Evolutionary conservation across 805 yeast genomes (phyloP).

Genomic region (Yarrowia sp.): DNA sequence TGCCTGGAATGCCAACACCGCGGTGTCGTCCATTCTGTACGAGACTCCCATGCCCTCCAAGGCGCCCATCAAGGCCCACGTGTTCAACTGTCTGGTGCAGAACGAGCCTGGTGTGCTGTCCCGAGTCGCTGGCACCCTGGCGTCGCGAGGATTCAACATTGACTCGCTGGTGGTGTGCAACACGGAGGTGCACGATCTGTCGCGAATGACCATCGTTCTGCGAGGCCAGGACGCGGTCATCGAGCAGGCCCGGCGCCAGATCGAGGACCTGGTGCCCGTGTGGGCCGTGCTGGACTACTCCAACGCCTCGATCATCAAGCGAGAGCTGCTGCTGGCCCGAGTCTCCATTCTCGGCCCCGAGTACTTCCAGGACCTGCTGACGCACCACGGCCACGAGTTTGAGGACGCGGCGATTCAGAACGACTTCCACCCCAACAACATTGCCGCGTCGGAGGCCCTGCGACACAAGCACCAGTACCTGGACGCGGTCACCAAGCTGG

Average conservation of each 20-base stretch:
- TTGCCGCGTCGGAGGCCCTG: slow-evolving; percentile 88
- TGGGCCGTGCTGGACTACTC: slow-evolving; percentile 97
- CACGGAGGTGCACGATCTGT: slow-evolving; percentile 93
- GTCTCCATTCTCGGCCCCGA: slow-evolving; percentile 96
- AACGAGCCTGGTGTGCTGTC: slow-evolving; percentile 98
- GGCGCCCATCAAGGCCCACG: slow-evolving; percentile 81
- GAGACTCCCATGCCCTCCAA: slow-evolving; percentile 73
- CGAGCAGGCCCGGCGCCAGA: slow-evolving; percentile 97
- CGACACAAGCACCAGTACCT: slow-evolving; percentile 93
- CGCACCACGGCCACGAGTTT: slow-evolving; percentile 68
- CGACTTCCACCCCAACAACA: slow-evolving; percentile 83
- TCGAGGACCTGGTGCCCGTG: slow-evolving; percentile 97
- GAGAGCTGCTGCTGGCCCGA: slow-evolving; percentile 91
- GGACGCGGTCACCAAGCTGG: slow-evolving; percentile 79
- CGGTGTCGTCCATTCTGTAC: slow-evolving; percentile 92
- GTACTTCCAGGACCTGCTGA: slow-evolving; percentile 91
- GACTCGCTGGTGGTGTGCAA: slow-evolving; percentile 96
- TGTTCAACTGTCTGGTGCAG: slow-evolving; percentile 94
- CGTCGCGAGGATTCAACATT: slow-evolving; percentile 98
- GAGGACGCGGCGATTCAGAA: slow-evolving; percentile 50
- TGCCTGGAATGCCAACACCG: slow-evolving; percentile 94
- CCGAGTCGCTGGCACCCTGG: slow-evolving; percentile 90
- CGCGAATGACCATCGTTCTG: slow-evolving; percentile 95
- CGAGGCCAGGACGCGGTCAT: slow-evolving; percentile 95
- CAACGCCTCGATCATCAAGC: slow-evolving; percentile 83